Percentiles rank a stretch among this genome's conserved stretches.
These are phyloP conservation scores for Casaregolazyma suthepensis DNA, from an alignment of 1,139 yeast species.

Conservation along the genomic window DNA sequence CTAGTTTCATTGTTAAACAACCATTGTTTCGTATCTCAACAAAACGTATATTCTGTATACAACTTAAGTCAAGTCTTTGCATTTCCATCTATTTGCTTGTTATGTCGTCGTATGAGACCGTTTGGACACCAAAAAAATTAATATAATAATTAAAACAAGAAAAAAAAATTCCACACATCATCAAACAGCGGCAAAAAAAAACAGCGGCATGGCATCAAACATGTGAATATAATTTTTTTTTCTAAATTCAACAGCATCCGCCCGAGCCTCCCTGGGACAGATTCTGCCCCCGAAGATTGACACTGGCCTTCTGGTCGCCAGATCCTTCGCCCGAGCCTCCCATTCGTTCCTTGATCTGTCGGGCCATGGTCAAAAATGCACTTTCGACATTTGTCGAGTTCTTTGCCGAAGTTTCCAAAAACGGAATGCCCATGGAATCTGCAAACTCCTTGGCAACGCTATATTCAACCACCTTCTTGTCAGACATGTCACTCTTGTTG, in stretches of 20 bases:
- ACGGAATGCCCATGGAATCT: slow-evolving; percentile 90
- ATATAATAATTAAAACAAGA: too few species aligned
- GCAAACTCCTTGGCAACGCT: slow-evolving; percentile 98
- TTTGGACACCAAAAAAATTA: too few species aligned
- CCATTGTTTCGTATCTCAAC: too few species aligned
- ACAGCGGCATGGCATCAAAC: background rate
- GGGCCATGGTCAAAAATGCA: slow-evolving; percentile 97
- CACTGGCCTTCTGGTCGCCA: slow-evolving; percentile 50
- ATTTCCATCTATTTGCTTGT: background rate
- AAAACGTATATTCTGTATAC: too few species aligned
- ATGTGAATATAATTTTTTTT: background rate
- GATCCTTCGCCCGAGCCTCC: slow-evolving; percentile 56
- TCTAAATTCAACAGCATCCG: slow-evolving; percentile 67
- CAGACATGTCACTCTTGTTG: slow-evolving; percentile 90
- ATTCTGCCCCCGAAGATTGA: slow-evolving; percentile 85
- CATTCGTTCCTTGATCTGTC: slow-evolving; percentile 96
- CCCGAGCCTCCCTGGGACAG: slow-evolving; percentile 59
- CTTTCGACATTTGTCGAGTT: slow-evolving; percentile 96
- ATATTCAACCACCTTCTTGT: slow-evolving; percentile 92
- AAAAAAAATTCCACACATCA: background rate
- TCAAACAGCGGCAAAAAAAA: background rate
- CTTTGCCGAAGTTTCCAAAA: slow-evolving; percentile 94
- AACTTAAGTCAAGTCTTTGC: background rate
- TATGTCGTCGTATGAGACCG: background rate
- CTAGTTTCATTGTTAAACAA: too few species aligned